phyloP scores from a whole-genome alignment of 306 rosid species.

The Corylus americana region DNA sequence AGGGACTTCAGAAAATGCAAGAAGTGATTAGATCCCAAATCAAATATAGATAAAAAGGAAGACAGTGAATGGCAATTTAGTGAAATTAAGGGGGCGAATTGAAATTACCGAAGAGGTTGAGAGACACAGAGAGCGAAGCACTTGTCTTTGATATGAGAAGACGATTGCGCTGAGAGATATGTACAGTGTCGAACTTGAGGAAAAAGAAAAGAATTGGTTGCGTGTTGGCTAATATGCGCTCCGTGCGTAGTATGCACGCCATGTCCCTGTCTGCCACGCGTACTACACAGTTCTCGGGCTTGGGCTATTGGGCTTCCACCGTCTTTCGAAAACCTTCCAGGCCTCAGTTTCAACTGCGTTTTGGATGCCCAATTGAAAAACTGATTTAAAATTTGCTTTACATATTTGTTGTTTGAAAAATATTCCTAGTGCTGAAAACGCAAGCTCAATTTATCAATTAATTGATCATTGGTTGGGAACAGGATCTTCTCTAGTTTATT shows the following conservation, averaged over 20 bases:
- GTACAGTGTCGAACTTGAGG: not conserved
- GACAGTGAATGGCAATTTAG: not conserved
- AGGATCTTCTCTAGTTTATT: no score
- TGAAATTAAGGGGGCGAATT: not conserved
- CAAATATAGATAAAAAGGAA: not conserved
- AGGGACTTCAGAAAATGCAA: not conserved
- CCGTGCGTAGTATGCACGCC: conserved; percentile 9
- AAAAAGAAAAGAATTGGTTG: not conserved
- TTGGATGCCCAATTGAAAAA: no score
- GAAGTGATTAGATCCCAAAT: not conserved
- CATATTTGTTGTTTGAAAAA: no score
- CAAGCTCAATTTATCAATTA: no score
- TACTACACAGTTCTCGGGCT: not conserved
- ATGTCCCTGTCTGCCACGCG: not conserved
- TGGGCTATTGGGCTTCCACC: not conserved
- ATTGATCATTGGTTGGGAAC: no score
- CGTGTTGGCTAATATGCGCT: not conserved
- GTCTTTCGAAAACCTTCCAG: no score
- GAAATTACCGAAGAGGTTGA: not conserved
- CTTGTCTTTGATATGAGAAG: conserved; percentile 31
- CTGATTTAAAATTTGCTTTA: no score
- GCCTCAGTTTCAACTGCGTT: no score
- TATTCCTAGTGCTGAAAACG: no score
- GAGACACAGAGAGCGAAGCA: conserved; percentile 19
- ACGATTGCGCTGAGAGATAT: not conserved